Evolutionary conservation across 179 eudicot genomes (phyloP), one percentile per base, ranked within the genome.

Genomic region (Nepenthes alata): DNA sequence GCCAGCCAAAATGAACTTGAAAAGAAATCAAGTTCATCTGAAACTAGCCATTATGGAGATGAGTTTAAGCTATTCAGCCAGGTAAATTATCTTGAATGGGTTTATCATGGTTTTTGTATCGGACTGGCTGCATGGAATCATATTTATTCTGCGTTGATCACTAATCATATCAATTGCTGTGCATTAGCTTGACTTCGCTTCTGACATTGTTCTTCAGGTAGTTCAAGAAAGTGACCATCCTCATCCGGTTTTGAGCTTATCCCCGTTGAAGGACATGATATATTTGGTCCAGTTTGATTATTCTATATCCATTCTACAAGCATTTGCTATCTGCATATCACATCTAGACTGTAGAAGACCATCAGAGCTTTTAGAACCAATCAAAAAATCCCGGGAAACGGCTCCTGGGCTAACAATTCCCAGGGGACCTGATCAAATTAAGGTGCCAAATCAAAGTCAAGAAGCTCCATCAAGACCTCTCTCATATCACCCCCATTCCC

Each of bases 251-350:
- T 77, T 90, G 71, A 80, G 80, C 65, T 58, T 90, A 73, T 63
- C 75, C 1, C 78, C 81, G 16, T 80, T 83, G 72, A 78, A 81
- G 72, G 85, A 87, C 38, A 75, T 83, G 7, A 65, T 87, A 52
- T 80, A 74, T 72, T 83, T 93, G 0, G 85, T 85, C 41, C 86
- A 87, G 55, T 87, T 87, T 67, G 59, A 64, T 69, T 72, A 95
- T 15, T 77, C 95, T 2, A 66, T 87, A 62, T 60, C 88, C 5
- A 73, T 78, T 45, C 74, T 90, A 6, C 93, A 85, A 74, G 89
- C 97, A 58, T 90, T 90, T 75, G 82, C 97, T 58, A 67, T 81
- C 6, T 81, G 81, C 48, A 62, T 87, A 68, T 77, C 97, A 54
- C 61, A 69, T 45, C 62, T 87, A 44, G 85, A 83, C 62, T 70